Conservation (phyloP, 148 eudicot genomes). For the Drosera capensis region DNA sequence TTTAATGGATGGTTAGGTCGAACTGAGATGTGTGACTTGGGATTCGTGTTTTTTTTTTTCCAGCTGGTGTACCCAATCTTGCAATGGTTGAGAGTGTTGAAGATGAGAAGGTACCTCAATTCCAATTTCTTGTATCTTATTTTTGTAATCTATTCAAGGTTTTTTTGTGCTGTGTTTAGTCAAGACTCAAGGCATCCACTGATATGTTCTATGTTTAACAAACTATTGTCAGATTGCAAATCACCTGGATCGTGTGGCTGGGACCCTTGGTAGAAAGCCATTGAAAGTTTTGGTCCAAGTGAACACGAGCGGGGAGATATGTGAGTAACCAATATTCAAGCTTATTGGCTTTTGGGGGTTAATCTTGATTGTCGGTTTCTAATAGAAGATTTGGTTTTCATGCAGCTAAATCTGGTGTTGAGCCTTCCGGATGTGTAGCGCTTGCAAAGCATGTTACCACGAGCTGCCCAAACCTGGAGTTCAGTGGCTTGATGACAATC, state of each 20-base stretch:
- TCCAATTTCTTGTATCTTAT: not conserved
- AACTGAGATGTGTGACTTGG: too few species aligned
- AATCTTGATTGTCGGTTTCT: conserved; percentile 3
- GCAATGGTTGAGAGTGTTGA: conserved; percentile 91
- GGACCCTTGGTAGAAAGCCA: conserved; percentile 67
- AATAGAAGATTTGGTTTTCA: too few species aligned
- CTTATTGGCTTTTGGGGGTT: not conserved
- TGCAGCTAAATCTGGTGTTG: conserved; percentile 92
- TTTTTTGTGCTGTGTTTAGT: too few species aligned
- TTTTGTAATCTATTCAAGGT: too few species aligned
- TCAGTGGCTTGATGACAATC: conserved; percentile 92
- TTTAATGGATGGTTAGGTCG: too few species aligned
- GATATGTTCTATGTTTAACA: not conserved
- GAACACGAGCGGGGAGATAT: conserved; percentile 90
- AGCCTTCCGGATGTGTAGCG: conserved; percentile 72
- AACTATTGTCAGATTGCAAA: conserved; percentile 49
- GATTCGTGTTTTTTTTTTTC: conserved; percentile 9
- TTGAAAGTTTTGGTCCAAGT: conserved; percentile 85
- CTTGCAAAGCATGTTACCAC: conserved; percentile 66
- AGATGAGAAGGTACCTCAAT: conserved; percentile 66
- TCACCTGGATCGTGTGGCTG: conserved; percentile 71
- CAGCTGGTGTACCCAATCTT: conserved; percentile 87
- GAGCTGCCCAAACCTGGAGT: conserved; percentile 82
- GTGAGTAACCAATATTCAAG: conserved; percentile 28
- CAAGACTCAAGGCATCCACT: too few species aligned